phyloP scores from a whole-genome alignment of 1,139 yeast genomes.

The Cylindricascospora bacillispora region DNA sequence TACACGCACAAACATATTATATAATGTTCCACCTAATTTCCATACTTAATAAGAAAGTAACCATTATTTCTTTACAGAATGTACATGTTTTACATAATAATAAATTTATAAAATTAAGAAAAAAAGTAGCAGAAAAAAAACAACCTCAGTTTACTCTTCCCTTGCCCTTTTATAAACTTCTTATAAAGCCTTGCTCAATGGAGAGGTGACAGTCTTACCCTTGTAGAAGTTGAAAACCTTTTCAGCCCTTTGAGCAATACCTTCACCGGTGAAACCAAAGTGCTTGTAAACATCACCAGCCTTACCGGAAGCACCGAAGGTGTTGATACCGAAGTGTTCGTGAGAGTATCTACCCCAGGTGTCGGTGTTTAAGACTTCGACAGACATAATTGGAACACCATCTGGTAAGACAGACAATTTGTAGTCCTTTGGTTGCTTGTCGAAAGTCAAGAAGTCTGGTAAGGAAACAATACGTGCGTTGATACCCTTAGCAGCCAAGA shows the following conservation, averaged over 20 bases:
- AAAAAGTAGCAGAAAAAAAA: too few species aligned
- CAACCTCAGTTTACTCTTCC: too few species aligned
- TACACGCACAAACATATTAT: too few species aligned
- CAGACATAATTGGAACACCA: constrained; percentile 84
- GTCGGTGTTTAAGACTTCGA: constrained; percentile 83
- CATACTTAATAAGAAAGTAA: too few species aligned
- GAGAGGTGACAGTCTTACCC: constrained; percentile 61
- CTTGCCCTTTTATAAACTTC: too few species aligned
- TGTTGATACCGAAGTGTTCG: constrained; percentile 90
- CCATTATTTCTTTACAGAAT: too few species aligned
- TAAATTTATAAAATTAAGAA: too few species aligned
- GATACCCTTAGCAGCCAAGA: constrained; percentile 52
- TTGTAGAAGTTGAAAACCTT: constrained; percentile 75
- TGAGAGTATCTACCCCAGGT: constrained; percentile 97
- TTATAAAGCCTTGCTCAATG: constrained; percentile 68
- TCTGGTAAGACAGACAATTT: constrained; percentile 82
- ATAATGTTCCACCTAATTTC: too few species aligned
- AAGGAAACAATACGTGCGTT: constrained; percentile 77
- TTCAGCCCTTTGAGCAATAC: constrained; percentile 75
- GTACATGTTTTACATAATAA: too few species aligned
- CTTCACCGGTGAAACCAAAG: constrained; percentile 90
- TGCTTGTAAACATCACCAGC: constrained; percentile 69
- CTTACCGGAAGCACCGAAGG: constrained; percentile 97
- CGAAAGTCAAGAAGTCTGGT: constrained; percentile 90
- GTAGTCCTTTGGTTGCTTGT: constrained; percentile 69